Percentiles rank a stretch among this genome's conserved stretches.
Conservation (phyloP, 1,284 basidiomycete genomes). For the Melampsora larici-populina region DNA sequence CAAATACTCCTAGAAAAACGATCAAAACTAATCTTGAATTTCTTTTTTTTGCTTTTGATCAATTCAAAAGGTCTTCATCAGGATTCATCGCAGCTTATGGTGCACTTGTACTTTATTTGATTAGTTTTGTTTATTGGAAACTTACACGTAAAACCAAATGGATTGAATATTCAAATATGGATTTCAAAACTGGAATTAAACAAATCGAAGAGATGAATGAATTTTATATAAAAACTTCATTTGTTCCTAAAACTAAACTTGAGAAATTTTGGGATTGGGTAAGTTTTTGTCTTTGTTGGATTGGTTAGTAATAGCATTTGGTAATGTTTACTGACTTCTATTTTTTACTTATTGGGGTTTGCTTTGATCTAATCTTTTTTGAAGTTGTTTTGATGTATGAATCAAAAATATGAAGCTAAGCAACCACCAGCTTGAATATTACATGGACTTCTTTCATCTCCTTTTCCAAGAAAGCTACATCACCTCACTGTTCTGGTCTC, state of each 20-base stretch:
- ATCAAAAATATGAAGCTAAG: too few species aligned
- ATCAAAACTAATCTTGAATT: background rate
- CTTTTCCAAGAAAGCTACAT: too few species aligned
- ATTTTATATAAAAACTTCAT: background rate
- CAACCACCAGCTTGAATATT: too few species aligned
- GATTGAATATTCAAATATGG: background rate
- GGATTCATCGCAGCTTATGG: background rate
- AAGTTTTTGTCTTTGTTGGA: background rate
- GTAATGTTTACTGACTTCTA: too few species aligned
- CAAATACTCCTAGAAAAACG: background rate
- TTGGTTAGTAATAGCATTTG: too few species aligned
- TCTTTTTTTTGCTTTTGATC: background rate
- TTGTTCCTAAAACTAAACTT: background rate
- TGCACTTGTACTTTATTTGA: background rate
- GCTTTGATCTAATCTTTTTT: too few species aligned
- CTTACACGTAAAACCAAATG: background rate
- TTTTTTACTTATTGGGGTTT: too few species aligned
- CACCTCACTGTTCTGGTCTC: too few species aligned
- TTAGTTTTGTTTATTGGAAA: constrained; percentile 8
- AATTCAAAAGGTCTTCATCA: constrained; percentile 1
- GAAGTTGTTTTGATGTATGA: too few species aligned
- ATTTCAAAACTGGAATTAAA: constrained; percentile 1
- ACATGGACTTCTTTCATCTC: too few species aligned
- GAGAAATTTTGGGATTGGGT: constrained; percentile 11
- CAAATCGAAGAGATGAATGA: constrained; percentile 7